These are phyloP conservation scores for Trametes polyzona DNA, from an alignment of 1,284 basidiomycete species.

Conservation along the genomic window DNA sequence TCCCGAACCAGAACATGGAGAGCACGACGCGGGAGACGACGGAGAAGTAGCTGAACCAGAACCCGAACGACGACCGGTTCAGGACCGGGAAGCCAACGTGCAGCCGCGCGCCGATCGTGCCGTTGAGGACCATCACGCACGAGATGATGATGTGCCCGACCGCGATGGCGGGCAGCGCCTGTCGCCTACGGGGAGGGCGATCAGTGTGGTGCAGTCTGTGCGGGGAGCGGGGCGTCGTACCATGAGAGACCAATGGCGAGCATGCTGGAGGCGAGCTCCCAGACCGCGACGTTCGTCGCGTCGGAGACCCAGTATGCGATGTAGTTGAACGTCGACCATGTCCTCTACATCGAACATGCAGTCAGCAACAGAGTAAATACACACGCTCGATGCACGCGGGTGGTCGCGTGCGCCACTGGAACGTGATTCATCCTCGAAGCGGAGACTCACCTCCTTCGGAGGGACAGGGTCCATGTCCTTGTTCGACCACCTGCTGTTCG, in stretches of 20 bases:
- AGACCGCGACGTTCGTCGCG: constrained; percentile 52
- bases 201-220: neutral
- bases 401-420: constrained; percentile 9
- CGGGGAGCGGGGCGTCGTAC: constrained; percentile 34
- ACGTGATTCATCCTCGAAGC: too few relatives aligned
- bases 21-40: constrained; percentile 75
- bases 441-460: constrained; percentile 37
- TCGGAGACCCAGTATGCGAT: constrained; percentile 71
- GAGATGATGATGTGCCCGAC: constrained; percentile 64
- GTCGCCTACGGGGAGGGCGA: constrained; percentile 42
- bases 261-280: constrained; percentile 61
- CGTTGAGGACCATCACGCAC: constrained; percentile 64
- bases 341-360: constrained; percentile 39
- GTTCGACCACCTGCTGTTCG: constrained; percentile 63
- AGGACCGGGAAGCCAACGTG: constrained; percentile 75
- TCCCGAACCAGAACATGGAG: constrained; percentile 79
- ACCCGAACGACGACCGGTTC: constrained; percentile 78
- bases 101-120: constrained; percentile 72
- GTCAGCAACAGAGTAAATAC: neutral
- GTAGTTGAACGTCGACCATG: constrained; percentile 68
- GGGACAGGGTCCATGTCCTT: constrained; percentile 78
- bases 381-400: neutral
- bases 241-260: constrained; percentile 68
- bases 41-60: constrained; percentile 79
- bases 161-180: constrained; percentile 67